These are phyloP conservation scores for Allomyces javanicus DNA, from an alignment of 192 early-diverging fungal species.

Conservation along the genomic window DNA sequence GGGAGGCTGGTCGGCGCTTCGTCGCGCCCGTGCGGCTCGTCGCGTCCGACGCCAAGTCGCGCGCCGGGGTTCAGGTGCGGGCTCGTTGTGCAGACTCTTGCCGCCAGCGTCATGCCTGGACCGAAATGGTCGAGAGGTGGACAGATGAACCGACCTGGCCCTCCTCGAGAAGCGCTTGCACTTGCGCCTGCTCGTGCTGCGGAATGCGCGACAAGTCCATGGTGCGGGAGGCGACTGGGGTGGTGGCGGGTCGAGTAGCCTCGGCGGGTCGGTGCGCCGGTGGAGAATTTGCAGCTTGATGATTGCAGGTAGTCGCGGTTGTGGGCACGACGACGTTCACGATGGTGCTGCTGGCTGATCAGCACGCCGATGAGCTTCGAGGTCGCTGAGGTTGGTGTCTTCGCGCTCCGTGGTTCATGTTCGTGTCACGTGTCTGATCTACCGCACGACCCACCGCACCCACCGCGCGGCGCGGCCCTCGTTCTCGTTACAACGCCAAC, in stretches of 20 bases:
- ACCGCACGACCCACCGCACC: too few species aligned
- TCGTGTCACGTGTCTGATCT: not conserved
- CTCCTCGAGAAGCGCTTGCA: conserved; percentile 73
- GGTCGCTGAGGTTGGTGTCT: not conserved
- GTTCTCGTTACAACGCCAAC: too few species aligned
- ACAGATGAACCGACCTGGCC: conserved; percentile 48
- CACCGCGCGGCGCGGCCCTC: too few species aligned
- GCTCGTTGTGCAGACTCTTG: too few species aligned
- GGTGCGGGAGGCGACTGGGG: not conserved
- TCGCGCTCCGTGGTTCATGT: not conserved
- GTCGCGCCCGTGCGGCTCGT: not conserved
- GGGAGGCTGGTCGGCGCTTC: not conserved
- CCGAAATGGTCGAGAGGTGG: not conserved
- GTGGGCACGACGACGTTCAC: too few species aligned
- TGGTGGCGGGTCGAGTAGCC: too few species aligned
- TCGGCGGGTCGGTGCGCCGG: too few species aligned
- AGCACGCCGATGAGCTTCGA: too few species aligned
- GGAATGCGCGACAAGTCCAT: conserved; percentile 58
- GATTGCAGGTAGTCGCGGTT: too few species aligned
- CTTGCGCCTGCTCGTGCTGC: conserved; percentile 53
- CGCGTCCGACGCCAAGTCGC: not conserved
- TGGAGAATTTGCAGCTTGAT: too few species aligned
- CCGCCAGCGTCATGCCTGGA: too few species aligned
- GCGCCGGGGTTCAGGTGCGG: not conserved
- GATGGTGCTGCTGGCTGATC: not conserved